Conservation (phyloP, 1,139 yeast genomes). For the Yamadazyma buinensis region DNA sequence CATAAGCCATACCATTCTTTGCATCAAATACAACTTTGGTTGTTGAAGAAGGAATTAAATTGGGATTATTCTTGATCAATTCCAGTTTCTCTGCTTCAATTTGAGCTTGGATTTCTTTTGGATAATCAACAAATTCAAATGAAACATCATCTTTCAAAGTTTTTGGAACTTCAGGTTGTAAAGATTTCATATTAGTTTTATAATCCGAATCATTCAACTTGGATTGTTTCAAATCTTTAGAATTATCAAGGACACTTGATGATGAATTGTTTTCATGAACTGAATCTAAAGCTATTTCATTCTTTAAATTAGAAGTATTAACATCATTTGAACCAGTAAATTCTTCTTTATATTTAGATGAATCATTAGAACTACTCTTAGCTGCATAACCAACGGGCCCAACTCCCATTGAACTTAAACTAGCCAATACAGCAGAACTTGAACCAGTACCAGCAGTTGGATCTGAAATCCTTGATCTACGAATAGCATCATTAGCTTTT, state of each 20-base stretch:
- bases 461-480: background rate
- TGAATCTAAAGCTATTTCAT: background rate
- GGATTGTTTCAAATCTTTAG: background rate
- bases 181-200: conserved; percentile 6
- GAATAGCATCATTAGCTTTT: background rate
- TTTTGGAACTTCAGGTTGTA: conserved; percentile 4
- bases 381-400: conserved; percentile 1
- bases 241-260: conserved; percentile 4
- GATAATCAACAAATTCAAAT: conserved; percentile 16
- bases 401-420: background rate
- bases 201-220: conserved; percentile 9
- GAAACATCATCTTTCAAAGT: background rate
- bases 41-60: conserved; percentile 13
- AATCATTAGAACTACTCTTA: background rate
- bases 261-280: conserved; percentile 5
- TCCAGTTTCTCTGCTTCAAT: conserved; percentile 10
- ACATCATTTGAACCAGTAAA: background rate
- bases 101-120: conserved; percentile 8
- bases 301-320: conserved; percentile 1
- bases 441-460: background rate
- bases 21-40: conserved; percentile 21
- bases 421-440: conserved; percentile 1
- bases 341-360: background rate
- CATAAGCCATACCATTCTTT: conserved; percentile 23
- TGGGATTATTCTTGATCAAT: conserved; percentile 10